These are phyloP conservation scores for Aaosphaeria arxii DNA, from an alignment of 2,329 filamentous ascomycete genomes.

Conservation along the genomic window DNA sequence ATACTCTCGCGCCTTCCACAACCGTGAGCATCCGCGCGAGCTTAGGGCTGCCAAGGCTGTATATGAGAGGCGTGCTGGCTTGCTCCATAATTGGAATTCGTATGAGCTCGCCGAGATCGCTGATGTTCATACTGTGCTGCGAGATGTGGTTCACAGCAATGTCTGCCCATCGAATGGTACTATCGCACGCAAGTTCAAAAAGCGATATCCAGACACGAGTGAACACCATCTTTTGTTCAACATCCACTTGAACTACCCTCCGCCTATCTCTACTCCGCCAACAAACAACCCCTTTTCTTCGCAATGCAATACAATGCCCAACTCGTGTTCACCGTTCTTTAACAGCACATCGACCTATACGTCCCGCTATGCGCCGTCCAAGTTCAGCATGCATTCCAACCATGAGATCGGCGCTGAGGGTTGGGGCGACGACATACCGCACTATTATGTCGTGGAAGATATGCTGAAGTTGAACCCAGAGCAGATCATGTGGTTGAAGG, in stretches of 20 bases:
- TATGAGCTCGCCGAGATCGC: constrained; percentile 57
- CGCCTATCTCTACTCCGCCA: constrained; percentile 25
- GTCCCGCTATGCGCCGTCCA: constrained; percentile 42
- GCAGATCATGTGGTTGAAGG: constrained; percentile 57
- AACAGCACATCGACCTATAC: constrained; percentile 30
- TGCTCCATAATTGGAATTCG: constrained; percentile 59
- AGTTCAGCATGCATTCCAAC: constrained; percentile 46
- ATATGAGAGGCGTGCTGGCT: constrained; percentile 51
- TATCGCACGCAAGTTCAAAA: constrained; percentile 57
- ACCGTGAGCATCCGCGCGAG: constrained; percentile 48
- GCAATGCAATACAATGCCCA: constrained; percentile 15
- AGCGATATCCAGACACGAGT: constrained; percentile 50
- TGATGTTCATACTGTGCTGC: constrained; percentile 55
- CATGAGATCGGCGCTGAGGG: constrained; percentile 58
- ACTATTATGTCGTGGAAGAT: constrained; percentile 63
- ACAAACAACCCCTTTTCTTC: constrained; percentile 29
- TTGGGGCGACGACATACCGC: constrained; percentile 62
- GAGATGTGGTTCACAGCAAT: constrained; percentile 55
- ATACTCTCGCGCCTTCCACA: constrained; percentile 59
- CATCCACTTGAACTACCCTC: constrained; percentile 51
- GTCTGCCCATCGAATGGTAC: constrained; percentile 62
- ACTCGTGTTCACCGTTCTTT: constrained; percentile 35
- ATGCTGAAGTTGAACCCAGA: constrained; percentile 63
- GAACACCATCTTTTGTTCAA: constrained; percentile 52
- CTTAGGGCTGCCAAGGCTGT: constrained; percentile 46